Percentiles rank a stretch among this genome's conserved stretches.
Conservation (phyloP, 257 asterid genomes). For the Osmanthus fragrans region DNA sequence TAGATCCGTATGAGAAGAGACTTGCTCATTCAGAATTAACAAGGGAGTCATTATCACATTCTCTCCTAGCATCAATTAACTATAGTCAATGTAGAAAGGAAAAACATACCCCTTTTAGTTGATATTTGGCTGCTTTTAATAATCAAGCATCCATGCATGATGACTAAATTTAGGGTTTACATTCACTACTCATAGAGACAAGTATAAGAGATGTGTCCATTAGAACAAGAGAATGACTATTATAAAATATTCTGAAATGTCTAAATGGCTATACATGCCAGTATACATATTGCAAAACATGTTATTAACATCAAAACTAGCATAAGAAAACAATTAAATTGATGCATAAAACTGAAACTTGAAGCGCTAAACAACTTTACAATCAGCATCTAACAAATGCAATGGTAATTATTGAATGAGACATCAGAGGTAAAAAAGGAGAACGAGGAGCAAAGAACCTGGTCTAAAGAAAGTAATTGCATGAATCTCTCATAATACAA, state of each 20-base stretch:
- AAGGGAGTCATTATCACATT: neutral
- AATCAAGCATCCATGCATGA: neutral
- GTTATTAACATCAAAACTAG: constrained; percentile 1
- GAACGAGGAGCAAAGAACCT: constrained; percentile 48
- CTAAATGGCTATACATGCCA: constrained; percentile 1
- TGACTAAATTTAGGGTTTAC: neutral
- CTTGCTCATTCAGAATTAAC: constrained; percentile 9
- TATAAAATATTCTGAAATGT: neutral
- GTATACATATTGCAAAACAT: constrained; percentile 5
- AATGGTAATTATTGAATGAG: constrained; percentile 2
- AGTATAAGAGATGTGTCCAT: neutral
- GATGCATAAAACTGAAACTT: constrained; percentile 6
- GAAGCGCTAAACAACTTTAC: constrained; percentile 6
- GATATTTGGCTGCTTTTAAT: neutral
- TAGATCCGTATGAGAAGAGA: constrained; percentile 10
- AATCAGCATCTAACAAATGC: constrained; percentile 12
- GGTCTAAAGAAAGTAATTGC: constrained; percentile 84
- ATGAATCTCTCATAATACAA: constrained; percentile 88
- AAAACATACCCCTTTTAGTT: neutral
- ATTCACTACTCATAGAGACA: neutral
- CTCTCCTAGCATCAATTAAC: constrained; percentile 1
- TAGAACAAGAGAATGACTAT: neutral
- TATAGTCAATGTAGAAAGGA: constrained; percentile 4
- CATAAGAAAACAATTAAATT: neutral
- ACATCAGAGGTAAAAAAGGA: constrained; percentile 13